Conservation (phyloP, 1,284 basidiomycete species). For the Agaricales sp. region DNA sequence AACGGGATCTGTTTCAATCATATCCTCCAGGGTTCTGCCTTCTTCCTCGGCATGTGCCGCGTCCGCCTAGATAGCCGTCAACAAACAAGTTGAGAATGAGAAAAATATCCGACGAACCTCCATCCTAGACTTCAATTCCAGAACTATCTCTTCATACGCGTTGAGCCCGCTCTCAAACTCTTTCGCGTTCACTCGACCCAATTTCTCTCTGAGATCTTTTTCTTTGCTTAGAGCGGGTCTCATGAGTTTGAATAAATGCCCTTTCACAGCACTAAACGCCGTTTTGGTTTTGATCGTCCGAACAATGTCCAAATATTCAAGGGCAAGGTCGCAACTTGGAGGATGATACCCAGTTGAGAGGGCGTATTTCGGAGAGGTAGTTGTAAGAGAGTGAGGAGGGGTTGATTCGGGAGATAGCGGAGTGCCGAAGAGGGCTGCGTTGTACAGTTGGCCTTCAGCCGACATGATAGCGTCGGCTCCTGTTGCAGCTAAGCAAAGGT, state of each 20-base stretch:
- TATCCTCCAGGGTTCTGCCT: conserved; percentile 27
- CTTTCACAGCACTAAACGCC: conserved; percentile 70
- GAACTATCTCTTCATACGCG: conserved; percentile 51
- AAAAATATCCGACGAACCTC: conserved; percentile 31
- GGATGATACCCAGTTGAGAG: conserved; percentile 36
- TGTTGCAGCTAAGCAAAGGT: conserved; percentile 69
- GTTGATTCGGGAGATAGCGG: conserved; percentile 17
- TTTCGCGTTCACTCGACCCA: conserved; percentile 36
- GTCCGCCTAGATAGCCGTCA: conserved; percentile 26
- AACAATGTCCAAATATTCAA: conserved; percentile 85
- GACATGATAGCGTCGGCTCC: conserved; percentile 91
- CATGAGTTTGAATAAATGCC: conserved; percentile 90
- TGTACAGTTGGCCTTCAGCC: conserved; percentile 93
- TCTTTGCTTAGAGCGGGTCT: conserved; percentile 67
- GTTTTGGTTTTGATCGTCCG: conserved; percentile 65
- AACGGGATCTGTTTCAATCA: conserved; percentile 36
- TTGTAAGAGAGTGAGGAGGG: conserved; percentile 8
- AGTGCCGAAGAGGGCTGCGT: conserved; percentile 69
- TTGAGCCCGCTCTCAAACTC: conserved; percentile 32
- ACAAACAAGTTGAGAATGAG: neutral
- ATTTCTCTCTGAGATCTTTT: conserved; percentile 60
- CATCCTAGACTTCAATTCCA: conserved; percentile 59
- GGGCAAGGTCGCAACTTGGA: conserved; percentile 55
- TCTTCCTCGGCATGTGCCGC: conserved; percentile 24
- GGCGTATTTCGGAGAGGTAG: conserved; percentile 15